Base-by-base conservation (phyloP, 179 eudicot species). In the Silene coronaria region DNA sequence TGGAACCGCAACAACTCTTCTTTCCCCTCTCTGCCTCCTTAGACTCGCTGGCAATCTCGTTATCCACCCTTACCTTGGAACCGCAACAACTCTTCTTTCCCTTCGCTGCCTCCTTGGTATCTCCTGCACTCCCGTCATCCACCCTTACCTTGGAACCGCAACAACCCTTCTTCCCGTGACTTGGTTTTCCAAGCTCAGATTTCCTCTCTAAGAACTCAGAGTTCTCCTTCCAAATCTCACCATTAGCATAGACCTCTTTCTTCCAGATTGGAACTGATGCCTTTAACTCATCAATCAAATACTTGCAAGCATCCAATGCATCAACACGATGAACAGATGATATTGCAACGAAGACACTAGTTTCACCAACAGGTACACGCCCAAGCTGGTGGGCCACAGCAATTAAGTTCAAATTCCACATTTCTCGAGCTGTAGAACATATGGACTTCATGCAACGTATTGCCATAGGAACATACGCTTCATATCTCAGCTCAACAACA, bases 211-310 rank as follows among this genome's bases (percentile, higher is more conserved):
- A 23, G 75, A 93, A 93, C 86, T 91, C 98, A 0, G 85, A 82
- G 46, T 93, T 93, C 88, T 93, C 97, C 76, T 93, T 93, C 98
- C 98, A 93, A 23, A 90, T 86, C 84, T 93, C 98, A 28, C 96
- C 98, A 45, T 90, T 87, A 1, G 86, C 81, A 82, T 91, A 90
- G 34, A 91, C 93, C 85, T 91, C 98, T 80, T 90, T 93, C 88
- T 91, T 93, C 97, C 97, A 93, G 17, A 93, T 93, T 0, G 97
- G 98, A 59, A 93, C 96, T 0, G 91, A 77, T 1, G 98, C 97
- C 87, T 93, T 93, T 17, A 93, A 55, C 80, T 91, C 98, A 78
- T 93, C 98, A 2, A 91, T 91, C 81, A 87, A 62, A 45, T 86
- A 90, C 80, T 89, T 85, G 74, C 97, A 90, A 61, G 95, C 97